phyloP scores from a whole-genome alignment of 768 basidiomycete species.

The Serpula lacrymans region DNA sequence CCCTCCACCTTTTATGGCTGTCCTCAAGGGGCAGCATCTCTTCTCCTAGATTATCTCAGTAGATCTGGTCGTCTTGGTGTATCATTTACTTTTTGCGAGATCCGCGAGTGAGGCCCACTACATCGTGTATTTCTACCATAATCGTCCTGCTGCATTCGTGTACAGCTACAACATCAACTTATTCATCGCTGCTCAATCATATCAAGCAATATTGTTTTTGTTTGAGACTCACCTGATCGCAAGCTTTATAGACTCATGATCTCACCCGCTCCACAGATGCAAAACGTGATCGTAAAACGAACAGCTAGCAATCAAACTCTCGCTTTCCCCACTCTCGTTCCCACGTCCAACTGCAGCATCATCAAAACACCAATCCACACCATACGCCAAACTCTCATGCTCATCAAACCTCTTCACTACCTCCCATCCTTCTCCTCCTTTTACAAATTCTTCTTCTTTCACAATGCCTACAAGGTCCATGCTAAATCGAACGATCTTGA shows the following conservation, averaged over 20 bases:
- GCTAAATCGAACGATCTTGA: slow-evolving; percentile 70
- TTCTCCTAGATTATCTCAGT: slow-evolving; percentile 30
- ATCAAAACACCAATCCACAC: slow-evolving; percentile 81
- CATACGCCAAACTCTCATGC: slow-evolving; percentile 87
- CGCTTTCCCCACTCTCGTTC: slow-evolving; percentile 17
- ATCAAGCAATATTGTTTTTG: no score
- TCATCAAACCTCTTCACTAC: slow-evolving; percentile 62
- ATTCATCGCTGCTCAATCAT: no score
- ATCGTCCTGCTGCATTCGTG: no score
- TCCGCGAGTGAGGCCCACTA: no score
- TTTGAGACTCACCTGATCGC: no score
- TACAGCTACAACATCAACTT: no score
- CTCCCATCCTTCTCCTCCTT: slow-evolving; percentile 24
- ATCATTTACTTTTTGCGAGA: no score
- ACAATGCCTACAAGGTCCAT: slow-evolving; percentile 11
- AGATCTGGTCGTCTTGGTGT: no score
- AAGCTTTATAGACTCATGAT: no score
- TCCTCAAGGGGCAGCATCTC: slow-evolving; percentile 43
- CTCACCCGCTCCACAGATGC: slow-evolving; percentile 73
- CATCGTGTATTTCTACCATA: no score
- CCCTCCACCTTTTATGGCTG: slow-evolving; percentile 65
- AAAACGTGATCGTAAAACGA: slow-evolving; percentile 94
- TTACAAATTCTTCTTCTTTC: slow-evolving; percentile 5
- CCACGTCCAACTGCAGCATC: no score
- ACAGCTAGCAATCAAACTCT: slow-evolving; percentile 75